phyloP scores from a whole-genome alignment of 768 basidiomycete genomes.

The Panus rudis region DNA sequence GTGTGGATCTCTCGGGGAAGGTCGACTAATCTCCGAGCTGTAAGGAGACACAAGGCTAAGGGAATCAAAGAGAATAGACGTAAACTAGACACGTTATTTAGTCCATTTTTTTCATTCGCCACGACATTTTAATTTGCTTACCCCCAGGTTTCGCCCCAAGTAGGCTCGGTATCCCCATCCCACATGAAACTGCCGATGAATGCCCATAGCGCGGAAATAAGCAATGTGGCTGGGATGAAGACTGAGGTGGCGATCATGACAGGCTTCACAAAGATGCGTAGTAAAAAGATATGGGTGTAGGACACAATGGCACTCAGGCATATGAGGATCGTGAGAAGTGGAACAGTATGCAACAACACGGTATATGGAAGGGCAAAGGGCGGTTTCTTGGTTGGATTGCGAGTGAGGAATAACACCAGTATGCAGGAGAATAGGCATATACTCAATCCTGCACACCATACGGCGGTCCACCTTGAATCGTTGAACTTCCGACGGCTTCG shows the following conservation, averaged over 20 bases:
- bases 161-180: slow-evolving; percentile 46
- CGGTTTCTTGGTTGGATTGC: slow-evolving; percentile 29
- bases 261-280: slow-evolving; percentile 78
- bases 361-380: slow-evolving; percentile 48
- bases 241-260: slow-evolving; percentile 74
- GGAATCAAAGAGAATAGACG: slow-evolving; percentile 76
- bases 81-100: slow-evolving; percentile 59
- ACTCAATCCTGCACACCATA: slow-evolving; percentile 55
- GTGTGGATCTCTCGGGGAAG: slow-evolving; percentile 67
- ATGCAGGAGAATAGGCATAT: slow-evolving; percentile 58
- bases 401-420: slow-evolving; percentile 55
- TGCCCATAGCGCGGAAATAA: slow-evolving; percentile 73
- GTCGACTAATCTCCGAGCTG: slow-evolving; percentile 63
- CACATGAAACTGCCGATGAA: slow-evolving; percentile 75
- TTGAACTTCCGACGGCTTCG: slow-evolving; percentile 64
- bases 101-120: slow-evolving; percentile 13
- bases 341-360: slow-evolving; percentile 70
- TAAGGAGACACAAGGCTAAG: slow-evolving; percentile 58
- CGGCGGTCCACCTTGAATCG: slow-evolving; percentile 63
- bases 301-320: slow-evolving; percentile 63
- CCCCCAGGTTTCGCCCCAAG: slow-evolving; percentile 82
- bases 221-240: slow-evolving; percentile 66
- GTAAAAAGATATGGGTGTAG: slow-evolving; percentile 67
- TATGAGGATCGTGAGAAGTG: slow-evolving; percentile 66
- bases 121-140: slow-evolving; percentile 29